Conservation (phyloP, 305 asterid species). For the Fraxinus paxiana region DNA sequence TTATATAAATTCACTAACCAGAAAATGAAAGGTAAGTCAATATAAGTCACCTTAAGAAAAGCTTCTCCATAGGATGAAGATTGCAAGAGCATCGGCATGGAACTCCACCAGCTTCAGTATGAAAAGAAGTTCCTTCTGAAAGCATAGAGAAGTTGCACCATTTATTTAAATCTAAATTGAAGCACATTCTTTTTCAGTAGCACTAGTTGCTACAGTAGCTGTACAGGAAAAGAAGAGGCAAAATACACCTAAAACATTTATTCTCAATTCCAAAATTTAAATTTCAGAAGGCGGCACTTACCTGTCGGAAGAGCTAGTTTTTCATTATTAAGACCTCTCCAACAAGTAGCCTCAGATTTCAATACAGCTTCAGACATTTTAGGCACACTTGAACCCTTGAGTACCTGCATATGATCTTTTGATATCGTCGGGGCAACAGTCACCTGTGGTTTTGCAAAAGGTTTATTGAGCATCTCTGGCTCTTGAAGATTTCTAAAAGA, state of each 20-base stretch:
- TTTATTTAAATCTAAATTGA: conserved; percentile 24
- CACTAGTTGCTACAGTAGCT: conserved; percentile 12
- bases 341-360: conserved; percentile 30
- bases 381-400: conserved; percentile 17
- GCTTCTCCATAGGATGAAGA: conserved; percentile 32
- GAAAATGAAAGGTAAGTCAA: conserved; percentile 12
- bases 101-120: conserved; percentile 24
- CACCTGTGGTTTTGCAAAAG: conserved; percentile 24
- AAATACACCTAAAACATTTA: conserved; percentile 1
- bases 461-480: conserved; percentile 24
- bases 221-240: conserved; percentile 20
- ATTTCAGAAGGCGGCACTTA: conserved; percentile 19
- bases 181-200: neutral
- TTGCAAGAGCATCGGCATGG: conserved; percentile 15
- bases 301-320: conserved; percentile 34
- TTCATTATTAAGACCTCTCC: conserved; percentile 26
- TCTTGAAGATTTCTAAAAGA: conserved; percentile 29
- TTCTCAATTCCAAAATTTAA: conserved; percentile 7
- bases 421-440: conserved; percentile 17
- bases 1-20: neutral
- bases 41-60: conserved; percentile 33
- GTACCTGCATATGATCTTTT: conserved; percentile 16
- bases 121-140: conserved; percentile 33
- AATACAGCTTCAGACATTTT: conserved; percentile 27
- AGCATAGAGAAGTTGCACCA: conserved; percentile 27